These are phyloP conservation scores for Ceratocystis cubensis DNA, from an alignment of 2,329 filamentous ascomycete genomes.

Conservation along the genomic window DNA sequence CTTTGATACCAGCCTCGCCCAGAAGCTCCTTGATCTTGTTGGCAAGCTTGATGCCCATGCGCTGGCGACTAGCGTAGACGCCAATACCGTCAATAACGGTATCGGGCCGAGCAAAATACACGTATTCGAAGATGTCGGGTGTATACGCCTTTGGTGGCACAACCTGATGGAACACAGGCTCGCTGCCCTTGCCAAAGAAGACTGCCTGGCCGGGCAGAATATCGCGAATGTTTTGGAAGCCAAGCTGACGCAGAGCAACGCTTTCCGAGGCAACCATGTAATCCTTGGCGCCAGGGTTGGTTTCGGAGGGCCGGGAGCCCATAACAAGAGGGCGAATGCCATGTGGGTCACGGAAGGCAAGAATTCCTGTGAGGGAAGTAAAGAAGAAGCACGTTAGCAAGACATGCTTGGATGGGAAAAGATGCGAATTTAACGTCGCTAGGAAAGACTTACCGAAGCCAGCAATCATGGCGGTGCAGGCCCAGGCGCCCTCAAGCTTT, in stretches of 20 bases:
- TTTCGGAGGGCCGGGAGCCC: constrained; percentile 57
- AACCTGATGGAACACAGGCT: constrained; percentile 65
- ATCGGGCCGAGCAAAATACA: constrained; percentile 79
- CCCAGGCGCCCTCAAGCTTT: constrained; percentile 61
- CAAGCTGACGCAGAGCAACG: constrained; percentile 68
- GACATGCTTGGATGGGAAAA: background rate
- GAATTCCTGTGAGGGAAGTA: background rate
- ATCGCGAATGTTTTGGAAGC: constrained; percentile 63
- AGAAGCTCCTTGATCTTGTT: constrained; percentile 56
- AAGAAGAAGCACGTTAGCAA: constrained; percentile 35
- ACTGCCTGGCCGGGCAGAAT: constrained; percentile 76
- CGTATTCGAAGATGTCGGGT: constrained; percentile 69
- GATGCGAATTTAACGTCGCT: background rate
- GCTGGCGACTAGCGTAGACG: constrained; percentile 68
- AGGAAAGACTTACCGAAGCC: constrained; percentile 46
- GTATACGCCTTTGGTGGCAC: constrained; percentile 55
- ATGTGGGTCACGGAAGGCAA: constrained; percentile 29
- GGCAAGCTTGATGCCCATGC: constrained; percentile 75
- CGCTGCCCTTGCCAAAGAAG: constrained; percentile 65
- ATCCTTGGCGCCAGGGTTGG: constrained; percentile 51
- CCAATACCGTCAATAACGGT: constrained; percentile 77
- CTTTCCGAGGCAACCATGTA: constrained; percentile 90
- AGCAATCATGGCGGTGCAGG: constrained; percentile 70
- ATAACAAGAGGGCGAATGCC: constrained; percentile 74
- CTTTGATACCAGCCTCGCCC: constrained; percentile 53